A percentile compares a stretch with the other conserved stretches of the same genome.
Evolutionary conservation across 2,329 filamentous ascomycete species (phyloP).

Genomic region (Pseudomassariella vexata): DNA sequence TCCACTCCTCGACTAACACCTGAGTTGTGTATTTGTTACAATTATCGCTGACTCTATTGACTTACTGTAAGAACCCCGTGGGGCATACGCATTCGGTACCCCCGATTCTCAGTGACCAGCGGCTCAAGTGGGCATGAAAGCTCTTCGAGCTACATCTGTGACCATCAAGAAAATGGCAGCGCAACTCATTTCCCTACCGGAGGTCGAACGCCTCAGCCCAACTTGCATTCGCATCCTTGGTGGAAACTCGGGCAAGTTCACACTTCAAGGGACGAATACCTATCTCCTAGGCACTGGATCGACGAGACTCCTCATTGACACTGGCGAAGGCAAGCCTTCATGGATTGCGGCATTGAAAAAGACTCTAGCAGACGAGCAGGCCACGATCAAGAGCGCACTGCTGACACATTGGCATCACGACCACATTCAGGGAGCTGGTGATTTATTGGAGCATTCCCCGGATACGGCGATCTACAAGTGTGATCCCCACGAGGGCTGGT

Average conservation of each 20-base stretch:
- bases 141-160: conserved; percentile 7
- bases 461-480: conserved; percentile 61
- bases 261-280: conserved; percentile 81
- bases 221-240: conserved; percentile 78
- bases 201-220: conserved; percentile 72
- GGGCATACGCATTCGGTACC: no score
- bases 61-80: no score
- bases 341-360: conserved; percentile 66
- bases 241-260: conserved; percentile 83
- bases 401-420: conserved; percentile 93
- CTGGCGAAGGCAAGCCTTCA: conserved; percentile 70
- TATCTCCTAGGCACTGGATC: conserved; percentile 79
- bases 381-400: conserved; percentile 62
- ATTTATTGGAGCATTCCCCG: conserved; percentile 62
- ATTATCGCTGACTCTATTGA: no score
- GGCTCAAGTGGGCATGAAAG: conserved; percentile 19
- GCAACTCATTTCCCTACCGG: conserved; percentile 59
- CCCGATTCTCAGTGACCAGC: no score
- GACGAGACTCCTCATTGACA: conserved; percentile 78
- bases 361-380: conserved; percentile 62
- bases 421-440: conserved; percentile 69
- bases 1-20: no score
- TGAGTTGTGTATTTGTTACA: no score
- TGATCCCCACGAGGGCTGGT: conserved; percentile 46
- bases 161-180: conserved; percentile 46